These are phyloP conservation scores for Annulohypoxylon truncatum DNA, from an alignment of 2,329 filamentous ascomycete genomes.

Conservation along the genomic window DNA sequence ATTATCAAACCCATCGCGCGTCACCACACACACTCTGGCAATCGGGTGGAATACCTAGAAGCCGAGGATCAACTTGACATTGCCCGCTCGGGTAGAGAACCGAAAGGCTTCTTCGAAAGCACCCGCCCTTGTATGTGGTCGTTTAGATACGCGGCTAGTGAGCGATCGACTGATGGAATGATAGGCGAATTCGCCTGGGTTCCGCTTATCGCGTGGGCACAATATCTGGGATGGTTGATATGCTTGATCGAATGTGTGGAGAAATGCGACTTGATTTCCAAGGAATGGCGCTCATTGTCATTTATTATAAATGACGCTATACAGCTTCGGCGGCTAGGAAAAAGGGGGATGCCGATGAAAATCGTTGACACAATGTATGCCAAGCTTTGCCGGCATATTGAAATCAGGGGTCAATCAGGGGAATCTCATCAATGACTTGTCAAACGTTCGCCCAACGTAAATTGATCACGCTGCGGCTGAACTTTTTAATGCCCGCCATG, in stretches of 20 bases:
- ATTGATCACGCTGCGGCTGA: conserved; percentile 38
- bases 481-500: conserved; percentile 23
- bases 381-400: conserved; percentile 35
- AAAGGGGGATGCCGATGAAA: conserved; percentile 34
- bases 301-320: conserved; percentile 32
- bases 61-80: conserved; percentile 4
- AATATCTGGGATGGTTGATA: conserved; percentile 27
- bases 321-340: conserved; percentile 28
- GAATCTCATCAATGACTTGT: conserved; percentile 20
- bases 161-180: not conserved
- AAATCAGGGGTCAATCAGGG: conserved; percentile 10
- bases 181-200: conserved; percentile 23
- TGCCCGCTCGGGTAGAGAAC: not conserved
- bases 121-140: not conserved
- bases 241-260: conserved; percentile 14
- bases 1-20: not conserved
- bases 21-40: not conserved
- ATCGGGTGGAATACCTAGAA: conserved; percentile 6
- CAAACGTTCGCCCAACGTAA: conserved; percentile 31
- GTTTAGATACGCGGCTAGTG: not conserved
- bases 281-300: conserved; percentile 22
- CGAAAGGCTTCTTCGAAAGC: not conserved
- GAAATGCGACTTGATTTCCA: conserved; percentile 5
- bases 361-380: conserved; percentile 29
- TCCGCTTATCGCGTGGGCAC: conserved; percentile 4